Evolutionary conservation across 139 green algal species (phyloP).

Genomic region (Chlorella sp.): DNA sequence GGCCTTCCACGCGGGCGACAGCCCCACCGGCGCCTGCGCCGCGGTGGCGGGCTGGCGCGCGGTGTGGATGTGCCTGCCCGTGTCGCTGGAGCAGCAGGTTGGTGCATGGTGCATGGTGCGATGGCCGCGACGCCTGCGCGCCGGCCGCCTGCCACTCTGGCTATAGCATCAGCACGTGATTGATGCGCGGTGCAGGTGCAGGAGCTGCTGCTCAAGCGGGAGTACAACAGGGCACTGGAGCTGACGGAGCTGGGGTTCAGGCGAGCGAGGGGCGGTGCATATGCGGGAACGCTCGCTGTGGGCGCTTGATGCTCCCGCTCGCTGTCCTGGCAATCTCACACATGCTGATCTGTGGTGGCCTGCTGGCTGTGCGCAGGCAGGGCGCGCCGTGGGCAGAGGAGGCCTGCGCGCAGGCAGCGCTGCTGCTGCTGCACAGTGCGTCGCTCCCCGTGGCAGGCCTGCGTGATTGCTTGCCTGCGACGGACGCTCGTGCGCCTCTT

Average conservation of each 20-base stretch:
- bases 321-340: too few relatives aligned
- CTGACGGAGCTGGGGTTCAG: constrained; percentile 33
- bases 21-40: constrained; percentile 12
- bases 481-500: not conserved
- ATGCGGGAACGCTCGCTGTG: too few relatives aligned
- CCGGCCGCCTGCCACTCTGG: too few relatives aligned
- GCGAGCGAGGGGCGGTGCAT: too few relatives aligned
- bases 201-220: constrained; percentile 57
- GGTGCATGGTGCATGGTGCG: too few relatives aligned
- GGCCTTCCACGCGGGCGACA: not conserved
- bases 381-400: constrained; percentile 48
- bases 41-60: constrained; percentile 37
- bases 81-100: too few relatives aligned
- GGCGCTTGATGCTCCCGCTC: too few relatives aligned
- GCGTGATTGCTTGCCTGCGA: not conserved
- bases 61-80: constrained; percentile 57
- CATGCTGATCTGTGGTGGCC: too few relatives aligned
- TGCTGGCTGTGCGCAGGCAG: too few relatives aligned
- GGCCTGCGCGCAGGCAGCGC: constrained; percentile 62
- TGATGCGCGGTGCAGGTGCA: constrained; percentile 71
- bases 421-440: constrained; percentile 63
- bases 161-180: too few relatives aligned
- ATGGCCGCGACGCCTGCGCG: too few relatives aligned
- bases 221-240: constrained; percentile 47
- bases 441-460: not conserved